Percentiles rank a stretch among this genome's conserved stretches.
Conservation (phyloP, 306 rosid genomes). For the Prunus mongolica region DNA sequence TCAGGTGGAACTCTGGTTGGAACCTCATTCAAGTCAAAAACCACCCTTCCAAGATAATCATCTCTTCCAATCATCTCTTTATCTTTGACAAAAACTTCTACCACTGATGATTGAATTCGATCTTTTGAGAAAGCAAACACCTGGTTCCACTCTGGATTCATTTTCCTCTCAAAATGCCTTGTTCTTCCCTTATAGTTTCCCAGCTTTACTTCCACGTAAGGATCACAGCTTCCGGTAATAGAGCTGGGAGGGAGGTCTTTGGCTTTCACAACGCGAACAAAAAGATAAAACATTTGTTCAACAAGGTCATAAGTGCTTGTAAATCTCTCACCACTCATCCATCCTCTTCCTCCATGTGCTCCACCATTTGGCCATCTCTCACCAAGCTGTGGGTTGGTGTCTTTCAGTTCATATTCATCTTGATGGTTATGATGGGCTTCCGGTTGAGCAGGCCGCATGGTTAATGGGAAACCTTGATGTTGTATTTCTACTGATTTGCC, state of each 20-base stretch:
- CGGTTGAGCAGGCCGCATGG: slow-evolving; percentile 36
- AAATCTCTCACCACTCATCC: slow-evolving; percentile 68
- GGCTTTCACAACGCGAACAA: slow-evolving; percentile 74
- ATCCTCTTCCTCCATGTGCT: slow-evolving; percentile 57
- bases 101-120: slow-evolving; percentile 66
- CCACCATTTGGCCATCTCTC: slow-evolving; percentile 73
- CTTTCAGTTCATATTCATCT: slow-evolving; percentile 56
- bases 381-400: slow-evolving; percentile 78
- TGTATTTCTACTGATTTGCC: slow-evolving; percentile 53
- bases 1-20: slow-evolving; percentile 94
- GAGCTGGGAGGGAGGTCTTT: slow-evolving; percentile 66
- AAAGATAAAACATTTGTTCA: slow-evolving; percentile 80
- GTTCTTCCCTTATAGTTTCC: slow-evolving; percentile 94
- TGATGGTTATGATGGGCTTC: slow-evolving; percentile 34
- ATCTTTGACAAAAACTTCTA: slow-evolving; percentile 86
- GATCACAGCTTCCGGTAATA: slow-evolving; percentile 73
- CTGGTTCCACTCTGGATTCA: slow-evolving; percentile 93
- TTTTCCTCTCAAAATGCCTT: slow-evolving; percentile 64
- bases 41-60: slow-evolving; percentile 76
- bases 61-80: slow-evolving; percentile 87
- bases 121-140: slow-evolving; percentile 93
- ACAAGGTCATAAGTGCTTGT: slow-evolving; percentile 83
- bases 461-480: slow-evolving; percentile 44
- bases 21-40: slow-evolving; percentile 79
- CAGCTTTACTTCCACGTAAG: slow-evolving; percentile 83